Percentiles rank a stretch among this genome's conserved stretches.
Evolutionary conservation across 2,329 filamentous ascomycete genomes (phyloP).

Genomic region (Beauveria asiatica): DNA sequence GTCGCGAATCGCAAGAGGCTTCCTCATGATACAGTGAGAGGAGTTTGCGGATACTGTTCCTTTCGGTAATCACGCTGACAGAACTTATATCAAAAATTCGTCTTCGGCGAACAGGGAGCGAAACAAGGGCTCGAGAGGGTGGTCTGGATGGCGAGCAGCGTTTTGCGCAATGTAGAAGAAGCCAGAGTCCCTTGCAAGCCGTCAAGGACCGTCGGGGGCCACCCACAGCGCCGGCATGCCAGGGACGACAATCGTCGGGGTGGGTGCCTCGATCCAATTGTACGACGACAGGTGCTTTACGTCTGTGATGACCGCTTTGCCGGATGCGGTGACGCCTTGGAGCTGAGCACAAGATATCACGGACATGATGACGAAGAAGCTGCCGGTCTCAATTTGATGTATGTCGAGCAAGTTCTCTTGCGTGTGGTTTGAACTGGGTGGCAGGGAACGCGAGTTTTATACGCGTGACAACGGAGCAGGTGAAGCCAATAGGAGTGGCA

Average conservation of each 20-base stretch:
- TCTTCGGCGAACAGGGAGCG: conserved; percentile 30
- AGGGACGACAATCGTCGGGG: conserved; percentile 36
- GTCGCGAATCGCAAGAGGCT: conserved; percentile 24
- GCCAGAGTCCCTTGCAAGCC: conserved; percentile 30
- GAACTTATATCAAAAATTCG: conserved; percentile 28
- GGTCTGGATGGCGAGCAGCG: conserved; percentile 32
- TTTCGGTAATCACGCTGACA: conserved; percentile 35
- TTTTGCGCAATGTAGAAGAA: conserved; percentile 36
- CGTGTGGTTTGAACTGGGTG: too few relatives aligned
- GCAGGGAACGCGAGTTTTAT: too few relatives aligned
- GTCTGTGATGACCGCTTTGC: conserved; percentile 24
- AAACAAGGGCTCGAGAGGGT: conserved; percentile 39
- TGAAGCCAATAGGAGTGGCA: too few relatives aligned
- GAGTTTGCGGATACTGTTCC: conserved; percentile 41
- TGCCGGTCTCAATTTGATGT: too few relatives aligned
- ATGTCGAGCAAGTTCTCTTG: too few relatives aligned
- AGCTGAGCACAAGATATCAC: conserved; percentile 17
- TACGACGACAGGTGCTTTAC: conserved; percentile 38
- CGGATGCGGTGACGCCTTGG: conserved; percentile 12
- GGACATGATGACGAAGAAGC: neutral
- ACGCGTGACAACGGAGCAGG: too few relatives aligned
- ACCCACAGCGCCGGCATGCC: conserved; percentile 31
- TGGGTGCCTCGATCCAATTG: conserved; percentile 36
- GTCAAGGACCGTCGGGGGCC: conserved; percentile 17
- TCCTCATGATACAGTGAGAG: conserved; percentile 31